Base-by-base conservation (phyloP, 1,139 yeast genomes). In the Saccharomyces uvarum region DNA sequence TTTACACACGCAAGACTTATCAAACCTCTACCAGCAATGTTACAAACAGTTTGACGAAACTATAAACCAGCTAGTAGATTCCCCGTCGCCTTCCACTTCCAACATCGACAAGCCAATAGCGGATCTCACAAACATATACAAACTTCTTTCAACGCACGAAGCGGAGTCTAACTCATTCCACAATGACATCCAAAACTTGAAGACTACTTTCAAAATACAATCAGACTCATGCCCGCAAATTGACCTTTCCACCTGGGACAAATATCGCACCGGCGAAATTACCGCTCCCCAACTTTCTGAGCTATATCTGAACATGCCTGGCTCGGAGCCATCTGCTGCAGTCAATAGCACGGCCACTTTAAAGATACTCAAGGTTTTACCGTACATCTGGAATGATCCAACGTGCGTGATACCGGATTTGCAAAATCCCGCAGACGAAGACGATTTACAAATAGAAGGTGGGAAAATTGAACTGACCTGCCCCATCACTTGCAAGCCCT, bases 391-490 rank as follows among this genome's bases (percentile, higher is more conserved):
- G 61, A 53, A 56, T 1, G 68, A 67, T 53, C 71, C 71, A 9
- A 61, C 62, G 2, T 54, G 64, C 33, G 57, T 67, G 19, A 50
- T 67, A 19, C 69, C 68, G 7, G 57, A 56, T 29, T 47, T 50
- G 38, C 27, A 50, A 29, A 41, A 21, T 29, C 24, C 46, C 46
- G 46, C 49, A n/a, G 80, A 73, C 16, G 85, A 81, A 33, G 85
- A 80, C 11, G 88, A 83, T 19, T 55, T 85, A 47, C 79, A 76
- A 48, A 77, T 85, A 4, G 80, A 80, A 2, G 95, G 93, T 52
- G 93, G 93, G 42, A 79, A 73, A 52, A 73, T 86, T 19, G 81
- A 83, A 48, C 67, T 86, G 54, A 76, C 75, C 46, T 88, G 89
- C 66, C 91, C 93, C 0, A 73, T 86, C 11, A 80, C 89, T 0